Percentiles rank a stretch among this genome's conserved stretches.
Evolutionary conservation across 768 basidiomycete species (phyloP).

Genomic region (Lentinula detonsa): DNA sequence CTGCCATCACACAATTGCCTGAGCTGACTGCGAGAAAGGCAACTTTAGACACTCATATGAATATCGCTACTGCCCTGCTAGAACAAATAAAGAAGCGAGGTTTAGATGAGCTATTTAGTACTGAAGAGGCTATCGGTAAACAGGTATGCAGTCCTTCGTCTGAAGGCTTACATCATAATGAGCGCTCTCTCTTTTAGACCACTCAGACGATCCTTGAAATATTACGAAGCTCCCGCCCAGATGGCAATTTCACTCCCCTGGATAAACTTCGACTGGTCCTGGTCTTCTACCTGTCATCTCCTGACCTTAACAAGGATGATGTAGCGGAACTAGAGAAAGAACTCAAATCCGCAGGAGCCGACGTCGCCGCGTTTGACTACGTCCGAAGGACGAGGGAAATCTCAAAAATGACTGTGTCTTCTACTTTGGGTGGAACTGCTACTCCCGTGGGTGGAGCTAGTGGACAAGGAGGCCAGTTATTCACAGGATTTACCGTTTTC

Average conservation of each 20-base stretch:
- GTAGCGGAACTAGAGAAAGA: constrained; percentile 83
- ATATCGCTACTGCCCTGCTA: constrained; percentile 91
- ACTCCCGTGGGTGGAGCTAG: constrained; percentile 63
- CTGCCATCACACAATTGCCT: constrained; percentile 94
- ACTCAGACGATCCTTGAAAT: constrained; percentile 77
- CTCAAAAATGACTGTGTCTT: constrained; percentile 80
- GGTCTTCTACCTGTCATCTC: constrained; percentile 89
- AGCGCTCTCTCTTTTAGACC: constrained; percentile 36
- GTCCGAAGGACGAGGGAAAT: constrained; percentile 90
- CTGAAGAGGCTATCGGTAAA: constrained; percentile 85
- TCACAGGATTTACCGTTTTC: constrained; percentile 89
- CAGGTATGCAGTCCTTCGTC: constrained; percentile 43
- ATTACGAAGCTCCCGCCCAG: constrained; percentile 68
- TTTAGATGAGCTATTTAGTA: constrained; percentile 95
- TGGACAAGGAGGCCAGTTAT: constrained; percentile 78
- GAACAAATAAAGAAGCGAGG: constrained; percentile 95
- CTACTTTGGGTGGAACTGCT: constrained; percentile 45
- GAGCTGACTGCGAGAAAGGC: constrained; percentile 96
- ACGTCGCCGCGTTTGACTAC: constrained; percentile 83
- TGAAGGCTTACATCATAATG: background rate
- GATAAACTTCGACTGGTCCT: constrained; percentile 94
- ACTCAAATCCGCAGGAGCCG: constrained; percentile 75
- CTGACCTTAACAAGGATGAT: constrained; percentile 86
- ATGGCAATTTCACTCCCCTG: constrained; percentile 57
- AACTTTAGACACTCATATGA: constrained; percentile 98